Evolutionary conservation across 73 alveolate genomes (phyloP).

Genomic region (Uronychia binucleata): DNA sequence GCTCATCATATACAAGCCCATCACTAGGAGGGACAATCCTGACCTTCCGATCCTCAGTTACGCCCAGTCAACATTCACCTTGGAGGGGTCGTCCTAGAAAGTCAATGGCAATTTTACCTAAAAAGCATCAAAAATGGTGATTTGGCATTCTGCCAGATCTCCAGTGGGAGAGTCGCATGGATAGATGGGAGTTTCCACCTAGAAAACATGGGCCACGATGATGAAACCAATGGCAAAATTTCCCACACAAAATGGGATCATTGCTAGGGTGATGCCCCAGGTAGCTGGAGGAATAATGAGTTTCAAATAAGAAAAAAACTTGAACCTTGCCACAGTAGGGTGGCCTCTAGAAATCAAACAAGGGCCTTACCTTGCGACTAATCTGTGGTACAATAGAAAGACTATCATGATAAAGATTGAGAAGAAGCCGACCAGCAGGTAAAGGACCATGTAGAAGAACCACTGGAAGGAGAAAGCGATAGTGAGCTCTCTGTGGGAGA

Average conservation of each 20-base stretch:
- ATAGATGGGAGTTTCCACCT: conserved; percentile 36
- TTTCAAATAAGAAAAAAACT: conserved; percentile 66
- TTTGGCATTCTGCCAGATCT: conserved; percentile 41
- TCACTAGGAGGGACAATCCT: conserved; percentile 69
- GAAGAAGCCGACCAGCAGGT: conserved; percentile 75
- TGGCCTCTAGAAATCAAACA: conserved; percentile 27
- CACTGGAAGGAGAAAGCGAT: conserved; percentile 83
- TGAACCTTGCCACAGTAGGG: conserved; percentile 66
- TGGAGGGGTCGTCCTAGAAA: conserved; percentile 48
- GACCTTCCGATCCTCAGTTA: conserved; percentile 76
- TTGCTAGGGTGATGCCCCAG: conserved; percentile 57
- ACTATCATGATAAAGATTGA: conserved; percentile 60
- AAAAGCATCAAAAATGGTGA: conserved; percentile 63
- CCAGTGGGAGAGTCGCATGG: conserved; percentile 51
- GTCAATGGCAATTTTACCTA: no score
- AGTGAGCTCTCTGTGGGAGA: conserved; percentile 81
- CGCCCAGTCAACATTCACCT: conserved; percentile 51
- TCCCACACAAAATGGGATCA: conserved; percentile 58
- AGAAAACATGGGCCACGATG: conserved; percentile 70
- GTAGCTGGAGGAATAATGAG: conserved; percentile 72
- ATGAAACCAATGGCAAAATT: conserved; percentile 53
- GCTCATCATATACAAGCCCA: conserved; percentile 71
- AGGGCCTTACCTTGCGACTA: conserved; percentile 15
- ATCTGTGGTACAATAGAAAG: conserved; percentile 67
- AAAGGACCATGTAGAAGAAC: conserved; percentile 79